These are phyloP conservation scores for Drechslerella stenobrocha DNA, from an alignment of 2,329 filamentous ascomycete genomes.

Conservation along the genomic window DNA sequence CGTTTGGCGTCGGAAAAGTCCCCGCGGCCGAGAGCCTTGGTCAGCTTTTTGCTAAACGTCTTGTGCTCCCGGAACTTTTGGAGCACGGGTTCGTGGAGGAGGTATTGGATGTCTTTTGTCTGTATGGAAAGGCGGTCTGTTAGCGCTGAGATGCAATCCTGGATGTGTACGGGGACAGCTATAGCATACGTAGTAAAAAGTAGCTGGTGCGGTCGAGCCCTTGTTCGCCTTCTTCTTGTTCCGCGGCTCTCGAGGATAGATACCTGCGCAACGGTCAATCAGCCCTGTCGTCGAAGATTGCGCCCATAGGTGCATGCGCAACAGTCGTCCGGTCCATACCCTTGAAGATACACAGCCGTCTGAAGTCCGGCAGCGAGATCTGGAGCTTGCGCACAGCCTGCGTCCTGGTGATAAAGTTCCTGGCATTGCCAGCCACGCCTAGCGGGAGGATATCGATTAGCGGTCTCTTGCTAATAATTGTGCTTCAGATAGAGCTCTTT, in stretches of 20 bases:
- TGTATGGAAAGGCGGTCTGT: conserved; percentile 8
- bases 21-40: conserved; percentile 83
- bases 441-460: conserved; percentile 27
- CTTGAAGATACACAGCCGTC: conserved; percentile 99
- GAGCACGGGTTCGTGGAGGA: conserved; percentile 92
- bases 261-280: conserved; percentile 61
- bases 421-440: conserved; percentile 86
- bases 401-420: conserved; percentile 97
- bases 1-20: conserved; percentile 86
- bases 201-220: conserved; percentile 84
- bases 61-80: conserved; percentile 97
- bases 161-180: background rate
- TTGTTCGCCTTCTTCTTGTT: conserved; percentile 97
- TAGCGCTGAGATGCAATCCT: background rate
- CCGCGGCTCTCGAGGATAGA: conserved; percentile 94
- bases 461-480: conserved; percentile 1
- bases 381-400: conserved; percentile 97
- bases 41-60: conserved; percentile 95
- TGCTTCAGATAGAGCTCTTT: conserved; percentile 4
- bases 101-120: conserved; percentile 96
- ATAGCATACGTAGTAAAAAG: conserved; percentile 70
- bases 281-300: conserved; percentile 7
- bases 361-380: conserved; percentile 94
- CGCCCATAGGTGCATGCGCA: background rate
- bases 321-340: conserved; percentile 57